Evolutionary conservation across 2,329 filamentous ascomycete species (phyloP).

Genomic region (Orbilia brochopaga): DNA sequence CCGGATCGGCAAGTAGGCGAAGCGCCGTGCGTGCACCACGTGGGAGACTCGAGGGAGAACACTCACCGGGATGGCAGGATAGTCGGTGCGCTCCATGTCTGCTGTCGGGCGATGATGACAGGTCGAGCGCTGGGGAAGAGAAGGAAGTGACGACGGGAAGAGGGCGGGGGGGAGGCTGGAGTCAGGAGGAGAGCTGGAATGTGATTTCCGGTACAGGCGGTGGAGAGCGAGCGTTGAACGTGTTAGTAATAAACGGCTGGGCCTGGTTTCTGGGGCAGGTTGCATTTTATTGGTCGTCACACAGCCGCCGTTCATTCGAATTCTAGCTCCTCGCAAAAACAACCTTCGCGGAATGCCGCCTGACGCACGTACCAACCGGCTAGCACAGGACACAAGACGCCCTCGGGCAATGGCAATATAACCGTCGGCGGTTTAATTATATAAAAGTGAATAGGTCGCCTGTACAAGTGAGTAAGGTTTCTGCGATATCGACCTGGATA

Average conservation of each 20-base stretch:
- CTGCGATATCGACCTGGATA: too few relatives aligned
- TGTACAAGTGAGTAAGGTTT: too few relatives aligned
- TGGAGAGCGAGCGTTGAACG: constrained; percentile 24
- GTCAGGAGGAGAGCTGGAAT: constrained; percentile 37
- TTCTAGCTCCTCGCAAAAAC: not conserved
- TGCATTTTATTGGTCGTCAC: not conserved
- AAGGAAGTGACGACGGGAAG: not conserved
- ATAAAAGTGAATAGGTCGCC: too few relatives aligned
- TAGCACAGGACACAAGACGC: too few relatives aligned
- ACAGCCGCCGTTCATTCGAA: not conserved
- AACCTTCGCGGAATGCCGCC: not conserved
- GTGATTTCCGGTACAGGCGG: constrained; percentile 24
- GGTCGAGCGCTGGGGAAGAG: not conserved
- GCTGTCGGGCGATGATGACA: not conserved
- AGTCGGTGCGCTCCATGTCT: constrained; percentile 72
- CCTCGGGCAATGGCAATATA: too few relatives aligned
- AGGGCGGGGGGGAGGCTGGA: constrained; percentile 7
- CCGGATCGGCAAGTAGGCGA: constrained; percentile 45
- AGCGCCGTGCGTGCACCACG: constrained; percentile 1
- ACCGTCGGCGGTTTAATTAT: not conserved
- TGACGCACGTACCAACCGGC: too few relatives aligned
- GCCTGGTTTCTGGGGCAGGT: not conserved
- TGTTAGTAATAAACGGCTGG: constrained; percentile 7
- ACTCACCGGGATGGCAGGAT: constrained; percentile 91
- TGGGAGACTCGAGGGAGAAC: not conserved